These are phyloP conservation scores for Luffa aegyptiaca DNA, from an alignment of 306 rosid species.

Conservation along the genomic window DNA sequence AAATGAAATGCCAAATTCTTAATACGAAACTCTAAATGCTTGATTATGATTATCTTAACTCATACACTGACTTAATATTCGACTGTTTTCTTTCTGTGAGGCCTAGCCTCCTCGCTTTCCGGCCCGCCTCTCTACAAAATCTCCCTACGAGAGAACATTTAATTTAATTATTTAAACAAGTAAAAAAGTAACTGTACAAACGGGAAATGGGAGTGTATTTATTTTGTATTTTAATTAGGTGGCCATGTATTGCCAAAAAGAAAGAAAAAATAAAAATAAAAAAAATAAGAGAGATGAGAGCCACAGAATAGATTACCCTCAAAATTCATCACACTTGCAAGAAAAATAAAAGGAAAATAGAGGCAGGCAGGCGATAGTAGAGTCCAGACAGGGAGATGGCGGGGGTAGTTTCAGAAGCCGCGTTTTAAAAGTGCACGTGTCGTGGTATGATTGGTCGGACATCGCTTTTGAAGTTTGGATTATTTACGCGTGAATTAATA, in stretches of 20 bases:
- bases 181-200: not conserved
- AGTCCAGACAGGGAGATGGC: not conserved
- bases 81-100: not conserved
- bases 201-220: not conserved
- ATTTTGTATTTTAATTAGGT: not conserved
- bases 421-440: constrained; percentile 18
- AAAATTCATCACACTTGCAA: not conserved
- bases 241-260: not conserved
- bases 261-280: not conserved
- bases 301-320: not conserved
- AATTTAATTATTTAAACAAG: too few relatives aligned
- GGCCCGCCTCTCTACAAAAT: not conserved
- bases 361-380: not conserved
- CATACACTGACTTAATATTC: not conserved
- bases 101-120: not conserved
- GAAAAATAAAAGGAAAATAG: not conserved
- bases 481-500: constrained; percentile 30
- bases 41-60: not conserved
- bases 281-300: not conserved
- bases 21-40: not conserved
- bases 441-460: not conserved
- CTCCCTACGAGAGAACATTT: too few relatives aligned
- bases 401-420: not conserved
- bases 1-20: not conserved
- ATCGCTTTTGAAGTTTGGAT: not conserved